These are phyloP conservation scores for Solanum acaule DNA, from an alignment of 257 asterid species.

Conservation along the genomic window DNA sequence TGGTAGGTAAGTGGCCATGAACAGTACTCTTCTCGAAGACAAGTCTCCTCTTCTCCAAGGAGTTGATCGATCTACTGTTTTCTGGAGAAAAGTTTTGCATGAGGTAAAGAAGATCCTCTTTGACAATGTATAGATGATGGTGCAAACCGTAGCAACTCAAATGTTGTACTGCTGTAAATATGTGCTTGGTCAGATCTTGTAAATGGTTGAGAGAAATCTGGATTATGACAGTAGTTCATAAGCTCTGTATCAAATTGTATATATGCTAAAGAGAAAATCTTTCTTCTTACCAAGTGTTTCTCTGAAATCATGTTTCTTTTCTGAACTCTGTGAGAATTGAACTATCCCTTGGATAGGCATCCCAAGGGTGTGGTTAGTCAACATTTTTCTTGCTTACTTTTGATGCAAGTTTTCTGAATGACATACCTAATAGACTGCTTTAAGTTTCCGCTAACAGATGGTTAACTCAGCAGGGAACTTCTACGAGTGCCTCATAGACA, in stretches of 20 bases:
- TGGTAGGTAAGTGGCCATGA: constrained; percentile 33
- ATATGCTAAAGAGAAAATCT: not conserved
- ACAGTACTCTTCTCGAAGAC: not conserved
- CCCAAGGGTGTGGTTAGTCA: not conserved
- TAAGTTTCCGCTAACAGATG: not conserved
- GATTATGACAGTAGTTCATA: not conserved
- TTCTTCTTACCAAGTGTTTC: not conserved
- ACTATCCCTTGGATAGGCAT: not conserved
- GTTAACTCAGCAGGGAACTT: not conserved
- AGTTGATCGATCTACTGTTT: not conserved
- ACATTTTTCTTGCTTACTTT: not conserved
- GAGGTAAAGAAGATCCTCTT: not conserved
- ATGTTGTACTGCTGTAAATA: not conserved
- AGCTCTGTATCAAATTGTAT: not conserved
- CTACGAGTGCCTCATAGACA: not conserved
- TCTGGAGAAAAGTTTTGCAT: not conserved
- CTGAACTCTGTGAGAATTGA: not conserved
- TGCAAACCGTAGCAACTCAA: not conserved
- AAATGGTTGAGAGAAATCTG: not conserved
- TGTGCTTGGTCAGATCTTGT: not conserved
- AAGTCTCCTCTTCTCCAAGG: not conserved
- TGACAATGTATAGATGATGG: not conserved
- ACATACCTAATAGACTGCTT: not conserved
- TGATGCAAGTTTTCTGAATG: not conserved
- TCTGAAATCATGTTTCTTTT: not conserved